Conservation (phyloP, 73 alveolate genomes). For the Paramecium primaurelia region DNA sequence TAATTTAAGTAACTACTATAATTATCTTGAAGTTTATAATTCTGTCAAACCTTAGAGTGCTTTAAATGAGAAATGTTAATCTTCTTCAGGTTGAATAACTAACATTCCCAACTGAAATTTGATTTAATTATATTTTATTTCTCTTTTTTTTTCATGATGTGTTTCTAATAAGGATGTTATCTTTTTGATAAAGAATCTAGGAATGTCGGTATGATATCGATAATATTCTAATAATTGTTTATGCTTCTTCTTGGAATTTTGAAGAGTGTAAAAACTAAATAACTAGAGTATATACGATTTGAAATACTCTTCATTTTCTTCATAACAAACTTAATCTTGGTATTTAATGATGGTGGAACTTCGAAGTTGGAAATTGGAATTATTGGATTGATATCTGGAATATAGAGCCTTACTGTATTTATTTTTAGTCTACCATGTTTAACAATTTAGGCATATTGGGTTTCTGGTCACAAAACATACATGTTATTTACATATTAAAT, state of each 20-base stretch:
- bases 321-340: constrained; percentile 16
- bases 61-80: not conserved
- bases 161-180: not conserved
- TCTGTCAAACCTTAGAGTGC: constrained; percentile 14
- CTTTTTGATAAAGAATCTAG: not conserved
- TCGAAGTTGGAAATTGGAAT: not conserved
- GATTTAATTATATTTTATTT: not conserved
- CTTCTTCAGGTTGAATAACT: not conserved
- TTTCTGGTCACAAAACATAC: constrained; percentile 13
- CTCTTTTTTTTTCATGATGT: not conserved
- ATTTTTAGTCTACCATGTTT: constrained; percentile 7
- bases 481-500: not conserved
- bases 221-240: not conserved
- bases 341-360: not conserved
- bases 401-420: not conserved
- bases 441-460: not conserved
- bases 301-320: not conserved
- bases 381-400: not conserved
- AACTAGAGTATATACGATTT: not conserved
- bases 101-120: not conserved
- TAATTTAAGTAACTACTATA: not conserved
- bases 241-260: not conserved
- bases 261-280: not conserved
- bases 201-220: constrained; percentile 5
- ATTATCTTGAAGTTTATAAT: not conserved